Evolutionary conservation across 23 red algal species (phyloP), one percentile per base, ranked within the genome.

Genomic region (Cyanidioschyzon merolae): DNA sequence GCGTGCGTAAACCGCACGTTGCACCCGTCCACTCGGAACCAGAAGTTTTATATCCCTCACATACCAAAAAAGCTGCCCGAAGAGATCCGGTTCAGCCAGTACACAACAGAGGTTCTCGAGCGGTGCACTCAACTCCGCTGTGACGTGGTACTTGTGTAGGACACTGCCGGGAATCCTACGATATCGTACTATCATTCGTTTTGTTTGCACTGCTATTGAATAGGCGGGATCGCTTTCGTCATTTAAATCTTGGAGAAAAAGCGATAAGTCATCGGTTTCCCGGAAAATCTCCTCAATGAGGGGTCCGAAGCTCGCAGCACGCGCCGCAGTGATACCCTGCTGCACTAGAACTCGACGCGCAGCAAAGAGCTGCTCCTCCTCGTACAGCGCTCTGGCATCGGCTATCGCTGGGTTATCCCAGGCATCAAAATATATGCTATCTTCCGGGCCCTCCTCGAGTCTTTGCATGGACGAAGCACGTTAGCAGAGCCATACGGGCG

Each of bases 1-100:
- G 63, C 63, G 63, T 3, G 32, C 63, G 32, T 71, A 71, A 27
- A 71, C 63, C 63, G 63, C 63, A 7, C 63, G 63, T 7, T 35
- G 63, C 12, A 71, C 63, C 12, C 63, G 63, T 35, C n/a, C 32
- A 25, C 7, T 25, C 30, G 32, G 21, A 7, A 32, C 63, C 63
- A 71, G 29, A 3, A 71, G n/a, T 71, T 32, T 7, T 3, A 35
- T 35, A 35, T 71, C 63, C 7, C 63, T 7, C 12, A 71, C n/a
- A 71, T 32, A 71, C 63, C 63, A 71, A 7, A 71, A 71, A 12
- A 71, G 63, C 63, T 71, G n/a, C 7, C n/a, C n/a, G 63, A 71
- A 71, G 29, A 71, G 63, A 27, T 71, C 63, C 7, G 63, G 63
- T 27, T 71, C 63, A 35, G 63, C 63, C 12, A 71, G 63, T 3